Evolutionary conservation across 2,329 filamentous ascomycete species (phyloP), one percentile per base, ranked within the genome.

Genomic region (Torrubiellomyces zombiae): DNA sequence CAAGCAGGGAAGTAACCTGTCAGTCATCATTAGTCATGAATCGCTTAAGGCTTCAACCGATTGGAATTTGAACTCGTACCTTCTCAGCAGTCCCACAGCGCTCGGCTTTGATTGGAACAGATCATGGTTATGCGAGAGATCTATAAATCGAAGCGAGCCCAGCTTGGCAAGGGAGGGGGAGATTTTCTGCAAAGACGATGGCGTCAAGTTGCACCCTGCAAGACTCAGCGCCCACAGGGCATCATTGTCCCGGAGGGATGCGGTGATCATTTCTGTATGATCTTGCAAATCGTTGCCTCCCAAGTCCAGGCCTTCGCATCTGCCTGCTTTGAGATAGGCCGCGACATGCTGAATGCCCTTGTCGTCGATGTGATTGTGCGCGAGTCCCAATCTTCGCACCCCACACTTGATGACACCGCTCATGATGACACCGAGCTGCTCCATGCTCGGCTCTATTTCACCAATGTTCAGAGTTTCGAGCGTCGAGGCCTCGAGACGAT

Each of bases 241-340:
- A 25, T 63, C 58, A 13, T 63, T 48, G 12, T 62, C 53, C 4
- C 55, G 47, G n/a, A 75, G 46, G 1, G 62, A 58, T 3, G 55
- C 51, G 4, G 63, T 62, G 24, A 76, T 48, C 1, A 50, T 48
- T 10, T 61, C 63, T 16, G 73, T 54, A 20, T 66, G 58, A 16
- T 68, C 59, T 21, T 57, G 50, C 11, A 75, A 46, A 35, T 89
- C 70, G 39, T 95, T 95, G 14, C 83, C 81, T 20, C 83, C 82
- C 9, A 95, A 54, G 46, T 95, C 89, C 4, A 98, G 60, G 5
- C 82, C 86, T 46, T 91, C 78, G 38, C 86, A 95, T 25, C 74
- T 64, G 0, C 78, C 76, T 13, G 71, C 72, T 15, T 70, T 64
- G 12, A 95, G 50, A 43, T 85, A 95, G 27, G 67, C 68, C 16